These are phyloP conservation scores for Hippophae gyantsensis DNA, from an alignment of 306 rosid species.

Conservation along the genomic window DNA sequence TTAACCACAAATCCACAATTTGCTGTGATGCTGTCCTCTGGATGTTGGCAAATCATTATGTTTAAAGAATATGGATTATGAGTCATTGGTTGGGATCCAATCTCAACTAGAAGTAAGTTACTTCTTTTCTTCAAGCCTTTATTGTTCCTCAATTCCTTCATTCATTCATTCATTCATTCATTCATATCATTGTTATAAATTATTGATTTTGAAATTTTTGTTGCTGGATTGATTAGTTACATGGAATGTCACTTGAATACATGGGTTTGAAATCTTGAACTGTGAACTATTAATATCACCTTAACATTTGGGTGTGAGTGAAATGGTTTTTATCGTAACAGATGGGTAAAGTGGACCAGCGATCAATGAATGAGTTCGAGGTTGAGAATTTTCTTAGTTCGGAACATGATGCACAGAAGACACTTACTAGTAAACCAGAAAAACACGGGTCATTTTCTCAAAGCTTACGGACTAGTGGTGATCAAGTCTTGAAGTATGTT, in stretches of 20 bases:
- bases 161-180: not conserved
- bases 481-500: constrained; percentile 18
- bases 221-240: not conserved
- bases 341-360: constrained; percentile 44
- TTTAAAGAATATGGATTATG: constrained; percentile 16
- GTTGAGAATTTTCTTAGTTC: constrained; percentile 32
- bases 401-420: constrained; percentile 18
- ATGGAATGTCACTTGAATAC: constrained; percentile 4
- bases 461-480: constrained; percentile 14
- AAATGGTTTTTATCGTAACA: constrained; percentile 16
- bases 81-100: constrained; percentile 12
- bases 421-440: constrained; percentile 17
- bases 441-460: constrained; percentile 30
- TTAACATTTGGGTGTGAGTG: not conserved
- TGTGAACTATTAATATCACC: not conserved
- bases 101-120: constrained; percentile 27
- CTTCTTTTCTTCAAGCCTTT: constrained; percentile 1
- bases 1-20: not conserved
- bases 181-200: not conserved
- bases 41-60: constrained; percentile 3
- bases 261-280: not conserved
- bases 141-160: not conserved
- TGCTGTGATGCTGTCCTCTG: constrained; percentile 12
- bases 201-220: not conserved
- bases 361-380: constrained; percentile 26